phyloP scores from a whole-genome alignment of 306 rosid genomes.

The Hippophae tibetana region DNA sequence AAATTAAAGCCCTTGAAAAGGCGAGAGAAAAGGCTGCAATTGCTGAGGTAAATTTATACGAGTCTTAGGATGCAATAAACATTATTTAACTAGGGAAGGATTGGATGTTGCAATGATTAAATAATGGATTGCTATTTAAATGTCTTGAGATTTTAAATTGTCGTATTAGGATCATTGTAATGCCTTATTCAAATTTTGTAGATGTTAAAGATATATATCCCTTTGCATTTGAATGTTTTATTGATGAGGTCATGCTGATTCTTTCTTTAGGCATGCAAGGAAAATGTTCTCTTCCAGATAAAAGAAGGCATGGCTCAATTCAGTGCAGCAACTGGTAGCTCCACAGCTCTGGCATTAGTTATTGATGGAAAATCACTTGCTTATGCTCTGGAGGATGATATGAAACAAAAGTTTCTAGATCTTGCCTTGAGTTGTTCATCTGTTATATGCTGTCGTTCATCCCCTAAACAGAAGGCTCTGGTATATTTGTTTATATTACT shows the following conservation, averaged over 20 bases:
- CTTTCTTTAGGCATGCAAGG: conserved; percentile 57
- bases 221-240: not conserved
- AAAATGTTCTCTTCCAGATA: conserved; percentile 50
- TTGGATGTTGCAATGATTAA: too few relatives aligned
- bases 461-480: conserved; percentile 96
- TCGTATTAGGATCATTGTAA: not conserved
- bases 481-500: conserved; percentile 27
- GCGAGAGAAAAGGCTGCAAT: conserved; percentile 56
- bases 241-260: conserved; percentile 21
- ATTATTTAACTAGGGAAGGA: too few relatives aligned
- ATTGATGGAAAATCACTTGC: conserved; percentile 91
- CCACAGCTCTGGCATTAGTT: conserved; percentile 58
- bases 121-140: too few relatives aligned
- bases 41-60: conserved; percentile 31
- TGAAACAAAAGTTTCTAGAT: conserved; percentile 55
- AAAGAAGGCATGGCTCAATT: conserved; percentile 48
- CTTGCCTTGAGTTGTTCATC: conserved; percentile 91
- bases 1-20: conserved; percentile 70
- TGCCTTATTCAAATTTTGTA: not conserved
- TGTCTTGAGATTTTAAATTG: conserved; percentile 13
- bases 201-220: not conserved
- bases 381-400: conserved; percentile 66
- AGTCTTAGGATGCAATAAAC: not conserved
- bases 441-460: conserved; percentile 93
- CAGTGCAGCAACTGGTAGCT: conserved; percentile 37